phyloP scores from a whole-genome alignment of 2,329 filamentous ascomycete genomes.

The Alternaria solani region DNA sequence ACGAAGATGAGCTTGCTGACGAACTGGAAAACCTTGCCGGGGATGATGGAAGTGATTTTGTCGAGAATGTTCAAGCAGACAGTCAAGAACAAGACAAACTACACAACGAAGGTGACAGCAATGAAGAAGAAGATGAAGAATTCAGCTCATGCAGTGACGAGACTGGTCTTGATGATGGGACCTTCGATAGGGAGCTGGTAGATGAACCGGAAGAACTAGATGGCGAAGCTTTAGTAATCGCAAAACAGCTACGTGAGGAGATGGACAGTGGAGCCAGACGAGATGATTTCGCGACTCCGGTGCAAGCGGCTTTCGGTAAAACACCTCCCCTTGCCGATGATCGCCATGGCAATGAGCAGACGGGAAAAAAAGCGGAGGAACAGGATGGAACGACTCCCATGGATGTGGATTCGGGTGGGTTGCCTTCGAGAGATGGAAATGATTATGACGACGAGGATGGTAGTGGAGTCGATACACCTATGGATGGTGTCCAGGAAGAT shows the following conservation, averaged over 20 bases:
- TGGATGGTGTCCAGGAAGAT: neutral
- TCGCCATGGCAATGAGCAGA: neutral
- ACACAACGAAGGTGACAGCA: fast-evolving
- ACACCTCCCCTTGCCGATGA: neutral
- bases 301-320: neutral
- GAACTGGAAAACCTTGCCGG: neutral
- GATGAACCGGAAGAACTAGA: neutral
- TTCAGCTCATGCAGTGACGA: neutral
- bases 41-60: neutral
- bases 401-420: neutral
- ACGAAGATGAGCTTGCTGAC: neutral
- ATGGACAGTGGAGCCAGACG: neutral
- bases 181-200: neutral
- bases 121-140: neutral
- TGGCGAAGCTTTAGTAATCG: neutral
- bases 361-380: neutral
- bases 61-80: neutral
- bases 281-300: neutral
- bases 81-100: neutral
- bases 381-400: neutral
- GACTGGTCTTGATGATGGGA: neutral
- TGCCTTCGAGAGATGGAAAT: neutral
- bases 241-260: neutral
- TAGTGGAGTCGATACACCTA: neutral
- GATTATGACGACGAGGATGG: too few relatives aligned